Percentiles rank a stretch among this genome's conserved stretches.
Evolutionary conservation across 805 yeast genomes (phyloP).

Genomic region (Hanseniaspora opuntiae): DNA sequence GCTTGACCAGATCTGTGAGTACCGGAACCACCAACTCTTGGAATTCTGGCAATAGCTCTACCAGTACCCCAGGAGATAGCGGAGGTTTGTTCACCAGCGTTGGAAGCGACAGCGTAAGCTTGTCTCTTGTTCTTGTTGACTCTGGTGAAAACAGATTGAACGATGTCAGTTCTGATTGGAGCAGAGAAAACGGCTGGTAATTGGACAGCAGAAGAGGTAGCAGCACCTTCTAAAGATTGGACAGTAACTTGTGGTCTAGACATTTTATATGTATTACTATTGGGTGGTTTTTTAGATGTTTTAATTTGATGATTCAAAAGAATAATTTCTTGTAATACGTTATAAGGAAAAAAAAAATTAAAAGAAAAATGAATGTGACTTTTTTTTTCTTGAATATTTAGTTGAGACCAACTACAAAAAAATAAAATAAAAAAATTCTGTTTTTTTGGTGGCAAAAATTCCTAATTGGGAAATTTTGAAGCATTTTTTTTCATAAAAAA

Average conservation of each 20-base stretch:
- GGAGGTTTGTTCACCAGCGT: constrained; percentile 99
- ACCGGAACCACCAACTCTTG: constrained; percentile 99
- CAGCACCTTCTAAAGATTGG: constrained; percentile 74
- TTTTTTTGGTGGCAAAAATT: neutral
- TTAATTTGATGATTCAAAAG: no score
- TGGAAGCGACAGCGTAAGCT: constrained; percentile 98
- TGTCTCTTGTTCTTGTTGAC: constrained; percentile 99
- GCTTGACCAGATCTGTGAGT: constrained; percentile 99
- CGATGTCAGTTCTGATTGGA: constrained; percentile 99
- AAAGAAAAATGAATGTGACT: no score
- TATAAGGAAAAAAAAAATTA: no score
- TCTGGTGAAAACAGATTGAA: constrained; percentile 96
- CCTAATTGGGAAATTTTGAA: neutral
- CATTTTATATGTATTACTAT: constrained; percentile 25
- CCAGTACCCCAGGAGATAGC: constrained; percentile 99
- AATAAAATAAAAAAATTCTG: neutral
- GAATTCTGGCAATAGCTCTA: constrained; percentile 99
- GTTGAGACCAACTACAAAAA: no score
- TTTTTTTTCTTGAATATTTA: no score
- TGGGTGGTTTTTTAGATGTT: constrained; percentile 9
- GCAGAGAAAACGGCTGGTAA: constrained; percentile 98
- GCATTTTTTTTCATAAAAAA: neutral
- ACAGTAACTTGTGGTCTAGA: constrained; percentile 96
- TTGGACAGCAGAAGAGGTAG: constrained; percentile 70
- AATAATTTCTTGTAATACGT: no score